phyloP scores from a whole-genome alignment of 768 basidiomycete genomes.

The Tylopilus subfusipes region DNA sequence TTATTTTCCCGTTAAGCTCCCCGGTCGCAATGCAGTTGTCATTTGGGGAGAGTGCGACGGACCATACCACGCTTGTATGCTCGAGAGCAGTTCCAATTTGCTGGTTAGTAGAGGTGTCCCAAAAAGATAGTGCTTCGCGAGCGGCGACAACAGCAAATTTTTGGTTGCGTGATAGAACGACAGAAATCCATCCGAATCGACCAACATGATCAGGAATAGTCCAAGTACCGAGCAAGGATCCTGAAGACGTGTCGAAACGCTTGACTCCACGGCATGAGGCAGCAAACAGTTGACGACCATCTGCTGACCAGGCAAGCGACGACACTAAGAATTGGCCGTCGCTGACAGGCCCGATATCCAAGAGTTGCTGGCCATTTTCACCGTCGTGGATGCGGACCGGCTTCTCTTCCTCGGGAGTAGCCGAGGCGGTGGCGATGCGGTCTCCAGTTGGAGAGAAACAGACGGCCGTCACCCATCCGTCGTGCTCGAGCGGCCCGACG shows the following conservation, averaged over 20 bases:
- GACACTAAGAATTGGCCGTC: background rate
- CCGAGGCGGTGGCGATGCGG: background rate
- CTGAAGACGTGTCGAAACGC: slow-evolving; percentile 1
- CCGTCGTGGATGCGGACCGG: slow-evolving; percentile 5
- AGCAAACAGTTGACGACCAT: slow-evolving; percentile 4
- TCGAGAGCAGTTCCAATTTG: background rate
- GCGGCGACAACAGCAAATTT: background rate
- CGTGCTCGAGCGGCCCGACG: background rate
- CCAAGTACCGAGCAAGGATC: background rate
- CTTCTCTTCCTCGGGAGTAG: background rate
- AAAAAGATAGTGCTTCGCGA: background rate
- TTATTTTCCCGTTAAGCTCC: background rate
- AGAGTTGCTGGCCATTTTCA: background rate
- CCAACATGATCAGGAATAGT: background rate
- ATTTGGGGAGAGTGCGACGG: background rate
- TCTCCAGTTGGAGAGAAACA: background rate
- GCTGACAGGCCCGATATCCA: no score
- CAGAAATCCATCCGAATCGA: background rate
- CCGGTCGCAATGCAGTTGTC: background rate
- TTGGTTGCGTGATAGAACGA: background rate
- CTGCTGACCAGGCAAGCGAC: background rate
- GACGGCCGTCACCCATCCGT: background rate
- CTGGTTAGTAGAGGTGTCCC: background rate
- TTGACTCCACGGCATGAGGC: background rate
- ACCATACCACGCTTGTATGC: background rate